These are phyloP conservation scores for Diversispora epigaea DNA, from an alignment of 192 early-diverging fungal species.

Conservation along the genomic window DNA sequence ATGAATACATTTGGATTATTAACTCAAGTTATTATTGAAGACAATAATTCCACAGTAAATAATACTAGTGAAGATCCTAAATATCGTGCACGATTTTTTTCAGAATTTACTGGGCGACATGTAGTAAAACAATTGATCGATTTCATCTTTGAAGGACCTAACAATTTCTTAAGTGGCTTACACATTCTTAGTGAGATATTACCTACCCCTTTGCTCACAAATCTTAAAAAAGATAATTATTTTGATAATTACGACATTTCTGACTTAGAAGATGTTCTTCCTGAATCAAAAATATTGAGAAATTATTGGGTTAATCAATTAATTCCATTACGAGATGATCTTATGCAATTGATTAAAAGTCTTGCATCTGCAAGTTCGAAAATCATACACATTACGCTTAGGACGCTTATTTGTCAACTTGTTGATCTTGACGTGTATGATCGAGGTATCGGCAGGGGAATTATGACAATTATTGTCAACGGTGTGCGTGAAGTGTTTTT, in stretches of 20 bases:
- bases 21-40: slow-evolving; percentile 18
- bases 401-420: slow-evolving; percentile 23
- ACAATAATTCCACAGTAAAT: neutral
- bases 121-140: slow-evolving; percentile 21
- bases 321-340: slow-evolving; percentile 30
- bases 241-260: neutral
- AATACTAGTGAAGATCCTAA: neutral
- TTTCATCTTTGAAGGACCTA: slow-evolving; percentile 32
- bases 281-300: neutral
- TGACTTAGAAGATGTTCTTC: neutral
- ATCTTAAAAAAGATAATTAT: neutral
- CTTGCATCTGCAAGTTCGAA: slow-evolving; percentile 28
- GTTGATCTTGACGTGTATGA: slow-evolving; percentile 26
- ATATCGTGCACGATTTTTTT: slow-evolving; percentile 18
- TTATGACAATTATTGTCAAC: slow-evolving; percentile 12
- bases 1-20: slow-evolving; percentile 23
- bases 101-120: slow-evolving; percentile 30
- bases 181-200: slow-evolving; percentile 28
- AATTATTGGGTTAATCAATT: slow-evolving; percentile 31
- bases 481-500: slow-evolving; percentile 9
- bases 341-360: slow-evolving; percentile 14
- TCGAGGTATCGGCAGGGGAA: slow-evolving; percentile 5
- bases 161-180: slow-evolving; percentile 33
- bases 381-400: slow-evolving; percentile 27
- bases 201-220: slow-evolving; percentile 2